Conservation (phyloP, 805 yeast genomes). For the Wickerhamiella cacticola region DNA sequence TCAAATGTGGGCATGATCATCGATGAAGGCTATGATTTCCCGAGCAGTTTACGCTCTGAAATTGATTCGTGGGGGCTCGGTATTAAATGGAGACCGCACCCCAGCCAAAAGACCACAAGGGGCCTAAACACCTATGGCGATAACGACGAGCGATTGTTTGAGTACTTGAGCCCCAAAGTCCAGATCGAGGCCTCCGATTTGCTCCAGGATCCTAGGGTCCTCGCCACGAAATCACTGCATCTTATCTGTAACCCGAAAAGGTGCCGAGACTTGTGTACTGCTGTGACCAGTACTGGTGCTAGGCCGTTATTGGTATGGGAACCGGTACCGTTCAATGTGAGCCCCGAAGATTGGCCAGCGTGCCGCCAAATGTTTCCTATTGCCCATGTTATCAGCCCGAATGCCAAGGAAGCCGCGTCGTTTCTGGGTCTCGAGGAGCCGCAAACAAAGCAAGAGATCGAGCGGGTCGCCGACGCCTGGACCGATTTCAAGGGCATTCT, state of each 20-base stretch:
- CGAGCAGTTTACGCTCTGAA: slow-evolving; percentile 34
- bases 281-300: slow-evolving; percentile 24
- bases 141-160: slow-evolving; percentile 49
- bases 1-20: slow-evolving; percentile 50
- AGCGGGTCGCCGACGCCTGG: slow-evolving; percentile 35
- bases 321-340: slow-evolving; percentile 72
- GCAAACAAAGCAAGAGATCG: slow-evolving; percentile 31
- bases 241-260: slow-evolving; percentile 62
- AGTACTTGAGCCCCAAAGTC: slow-evolving; percentile 48
- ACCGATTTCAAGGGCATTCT: slow-evolving; percentile 34
- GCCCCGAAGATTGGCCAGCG: slow-evolving; percentile 33
- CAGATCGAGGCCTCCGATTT: slow-evolving; percentile 50
- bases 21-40: slow-evolving; percentile 74
- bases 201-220: slow-evolving; percentile 29
- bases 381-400: slow-evolving; percentile 64
- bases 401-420: slow-evolving; percentile 68
- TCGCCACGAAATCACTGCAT: slow-evolving; percentile 44
- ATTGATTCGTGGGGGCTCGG: slow-evolving; percentile 54
- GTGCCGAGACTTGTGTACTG: slow-evolving; percentile 34
- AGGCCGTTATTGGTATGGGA: slow-evolving; percentile 54
- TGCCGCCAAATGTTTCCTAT: slow-evolving; percentile 32
- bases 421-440: slow-evolving; percentile 43
- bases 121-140: slow-evolving; percentile 69
- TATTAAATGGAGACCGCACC: slow-evolving; percentile 41
- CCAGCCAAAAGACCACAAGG: slow-evolving; percentile 52